Conservation (phyloP, 2,329 filamentous ascomycete genomes). For the Sporothrix pallida region DNA sequence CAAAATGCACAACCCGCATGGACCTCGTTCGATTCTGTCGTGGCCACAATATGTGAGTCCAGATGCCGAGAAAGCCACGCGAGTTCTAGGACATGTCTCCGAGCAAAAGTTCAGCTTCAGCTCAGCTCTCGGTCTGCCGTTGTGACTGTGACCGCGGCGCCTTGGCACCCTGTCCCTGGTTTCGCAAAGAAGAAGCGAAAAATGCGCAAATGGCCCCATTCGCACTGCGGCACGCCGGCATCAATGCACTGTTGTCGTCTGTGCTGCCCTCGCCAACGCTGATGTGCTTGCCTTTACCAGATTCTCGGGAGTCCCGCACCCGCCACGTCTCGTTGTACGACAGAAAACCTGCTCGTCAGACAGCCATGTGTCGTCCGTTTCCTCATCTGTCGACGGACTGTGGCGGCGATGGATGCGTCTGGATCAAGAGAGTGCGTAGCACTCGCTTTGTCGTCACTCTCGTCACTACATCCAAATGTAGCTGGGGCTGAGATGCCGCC, state of each 20-base stretch:
- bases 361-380: not conserved
- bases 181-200: not conserved
- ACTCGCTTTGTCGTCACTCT: not conserved
- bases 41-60: not conserved
- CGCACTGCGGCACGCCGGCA: not conserved
- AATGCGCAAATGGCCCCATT: constrained; percentile 5
- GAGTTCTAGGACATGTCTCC: too few relatives aligned
- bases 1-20: not conserved
- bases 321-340: not conserved
- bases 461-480: not conserved
- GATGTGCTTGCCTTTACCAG: too few relatives aligned
- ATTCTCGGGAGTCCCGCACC: not conserved
- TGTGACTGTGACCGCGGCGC: not conserved
- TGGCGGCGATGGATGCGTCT: not conserved
- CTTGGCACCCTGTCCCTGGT: not conserved
- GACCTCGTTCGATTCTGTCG: not conserved
- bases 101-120: not conserved
- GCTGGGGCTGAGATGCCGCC: constrained; percentile 19
- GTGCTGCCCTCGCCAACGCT: too few relatives aligned
- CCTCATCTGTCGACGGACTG: not conserved
- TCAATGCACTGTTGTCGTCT: too few relatives aligned
- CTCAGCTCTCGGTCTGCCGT: not conserved
- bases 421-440: not conserved
- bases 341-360: constrained; percentile 10
- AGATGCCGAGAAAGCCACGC: not conserved